A percentile compares a stretch with the other conserved stretches of the same genome.
phyloP scores from a whole-genome alignment of 495 filamentous ascomycete genomes.

The Aspergillus sclerotioniger region DNA sequence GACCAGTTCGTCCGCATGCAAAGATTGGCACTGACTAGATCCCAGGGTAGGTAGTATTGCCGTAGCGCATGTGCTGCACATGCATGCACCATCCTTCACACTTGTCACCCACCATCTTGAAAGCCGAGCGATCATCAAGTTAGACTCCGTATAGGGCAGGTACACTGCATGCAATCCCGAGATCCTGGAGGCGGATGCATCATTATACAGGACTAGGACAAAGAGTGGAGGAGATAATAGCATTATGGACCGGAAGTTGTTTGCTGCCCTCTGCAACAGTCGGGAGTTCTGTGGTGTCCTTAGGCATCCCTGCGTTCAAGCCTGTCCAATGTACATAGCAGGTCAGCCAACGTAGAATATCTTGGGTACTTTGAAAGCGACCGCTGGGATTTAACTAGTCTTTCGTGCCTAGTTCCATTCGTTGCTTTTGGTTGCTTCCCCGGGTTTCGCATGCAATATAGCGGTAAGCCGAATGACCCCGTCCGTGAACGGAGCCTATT shows the following conservation, averaged over 20 bases:
- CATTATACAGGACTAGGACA: not conserved
- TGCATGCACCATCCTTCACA: conserved; percentile 12
- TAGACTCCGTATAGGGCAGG: not conserved
- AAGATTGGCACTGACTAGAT: not conserved
- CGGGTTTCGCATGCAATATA: too few relatives aligned
- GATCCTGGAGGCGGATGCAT: not conserved
- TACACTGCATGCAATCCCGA: not conserved
- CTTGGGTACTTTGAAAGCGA: too few relatives aligned
- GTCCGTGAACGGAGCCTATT: too few relatives aligned
- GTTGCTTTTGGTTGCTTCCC: too few relatives aligned
- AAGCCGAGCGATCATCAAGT: not conserved
- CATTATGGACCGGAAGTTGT: not conserved
- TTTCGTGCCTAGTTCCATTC: too few relatives aligned
- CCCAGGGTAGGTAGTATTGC: conserved; percentile 2
- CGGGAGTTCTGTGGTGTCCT: not conserved
- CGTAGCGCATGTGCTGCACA: conserved; percentile 10
- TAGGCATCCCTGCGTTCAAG: not conserved
- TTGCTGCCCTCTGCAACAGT: not conserved
- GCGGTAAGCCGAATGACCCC: too few relatives aligned
- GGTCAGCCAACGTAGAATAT: too few relatives aligned
- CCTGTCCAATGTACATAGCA: too few relatives aligned
- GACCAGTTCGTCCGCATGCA: not conserved
- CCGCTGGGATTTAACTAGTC: too few relatives aligned
- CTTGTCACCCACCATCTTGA: not conserved
- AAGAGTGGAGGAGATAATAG: not conserved